Base-by-base conservation (phyloP, 768 basidiomycete genomes). In the Boletus rubescentipes region DNA sequence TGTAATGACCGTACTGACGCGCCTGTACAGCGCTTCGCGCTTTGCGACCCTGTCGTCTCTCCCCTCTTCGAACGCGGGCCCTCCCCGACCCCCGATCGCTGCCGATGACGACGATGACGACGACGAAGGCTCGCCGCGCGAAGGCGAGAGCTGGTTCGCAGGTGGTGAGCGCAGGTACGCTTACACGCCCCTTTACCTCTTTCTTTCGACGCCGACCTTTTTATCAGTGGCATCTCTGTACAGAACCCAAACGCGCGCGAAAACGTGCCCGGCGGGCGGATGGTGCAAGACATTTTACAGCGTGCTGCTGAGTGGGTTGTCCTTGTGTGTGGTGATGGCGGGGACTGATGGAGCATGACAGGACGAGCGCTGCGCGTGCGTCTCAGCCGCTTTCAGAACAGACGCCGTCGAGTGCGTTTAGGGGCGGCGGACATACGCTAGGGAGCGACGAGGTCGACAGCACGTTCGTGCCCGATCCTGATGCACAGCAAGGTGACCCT, bases 381-480 rank as follows among this genome's bases (percentile, higher is more conserved):
- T 26, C 65, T 23, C 49, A 62, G 39, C 44, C 57, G 12, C 60
- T 26, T 36, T 55, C 21, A 46, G 62, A 23, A 21, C 61, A 26
- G 54, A 63, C 11, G 58, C 30, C 43, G 1, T 57, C 72, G n/a
- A 60, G 49, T 1, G 69, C 69, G 0, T 93, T 93, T 67, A 63
- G 72, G 26, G 91, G 92, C 0, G 78, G 86, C 3, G 96, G 94
- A 1, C 84, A 95, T 67, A 89, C 79, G 0, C 78, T 99, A 21
- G 96, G 96, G 8, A 86, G 90, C 23, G 96, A 98, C 57, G 93
- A 97, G n/a, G 79, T 89, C 2, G 85, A 87, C 8, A 91, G 89
- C 55, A 62, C 78, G 8, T 89, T 76, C 64, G 73, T 97, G 21
- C 87, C 92, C 14, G 93, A 93, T 70, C 85, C 91, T 0, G 74